Conservation (phyloP, 306 rosid genomes). For the Fragaria nilgerrensis region DNA sequence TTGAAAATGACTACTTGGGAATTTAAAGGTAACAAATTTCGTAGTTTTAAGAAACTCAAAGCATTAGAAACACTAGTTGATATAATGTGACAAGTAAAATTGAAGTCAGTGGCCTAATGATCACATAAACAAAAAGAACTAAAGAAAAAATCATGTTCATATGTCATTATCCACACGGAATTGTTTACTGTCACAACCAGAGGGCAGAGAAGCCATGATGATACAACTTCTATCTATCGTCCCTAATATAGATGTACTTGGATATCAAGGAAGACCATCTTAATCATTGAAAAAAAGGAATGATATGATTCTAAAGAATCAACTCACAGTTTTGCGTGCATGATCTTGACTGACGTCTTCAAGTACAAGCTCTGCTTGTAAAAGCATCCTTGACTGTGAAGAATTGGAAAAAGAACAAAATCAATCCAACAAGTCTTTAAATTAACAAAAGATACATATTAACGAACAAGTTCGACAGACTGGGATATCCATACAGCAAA, state of each 20-base stretch:
- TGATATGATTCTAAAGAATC: slow-evolving; percentile 1
- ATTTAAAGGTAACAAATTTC: not conserved
- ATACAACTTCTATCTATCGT: not conserved
- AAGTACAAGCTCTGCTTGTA: slow-evolving; percentile 89
- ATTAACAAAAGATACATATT: not conserved
- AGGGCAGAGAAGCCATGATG: not conserved
- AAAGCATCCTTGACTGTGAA: slow-evolving; percentile 79
- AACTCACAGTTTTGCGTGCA: slow-evolving; percentile 91
- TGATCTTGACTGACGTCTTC: slow-evolving; percentile 99
- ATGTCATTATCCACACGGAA: not conserved
- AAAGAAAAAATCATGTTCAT: not conserved
- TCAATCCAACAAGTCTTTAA: not conserved
- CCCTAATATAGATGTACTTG: not conserved
- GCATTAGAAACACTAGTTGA: not conserved
- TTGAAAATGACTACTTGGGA: not conserved
- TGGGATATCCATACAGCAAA: not conserved
- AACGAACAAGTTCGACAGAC: not conserved
- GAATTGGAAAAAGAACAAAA: not conserved
- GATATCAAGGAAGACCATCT: not conserved
- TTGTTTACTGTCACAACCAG: not conserved
- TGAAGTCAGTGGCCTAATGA: not conserved
- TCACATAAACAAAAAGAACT: not conserved
- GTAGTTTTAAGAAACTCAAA: not conserved
- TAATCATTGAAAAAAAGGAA: not conserved
- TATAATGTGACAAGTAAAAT: not conserved